Conservation (phyloP, 2,329 filamentous ascomycete species). For the Pyricularia grisea region DNA sequence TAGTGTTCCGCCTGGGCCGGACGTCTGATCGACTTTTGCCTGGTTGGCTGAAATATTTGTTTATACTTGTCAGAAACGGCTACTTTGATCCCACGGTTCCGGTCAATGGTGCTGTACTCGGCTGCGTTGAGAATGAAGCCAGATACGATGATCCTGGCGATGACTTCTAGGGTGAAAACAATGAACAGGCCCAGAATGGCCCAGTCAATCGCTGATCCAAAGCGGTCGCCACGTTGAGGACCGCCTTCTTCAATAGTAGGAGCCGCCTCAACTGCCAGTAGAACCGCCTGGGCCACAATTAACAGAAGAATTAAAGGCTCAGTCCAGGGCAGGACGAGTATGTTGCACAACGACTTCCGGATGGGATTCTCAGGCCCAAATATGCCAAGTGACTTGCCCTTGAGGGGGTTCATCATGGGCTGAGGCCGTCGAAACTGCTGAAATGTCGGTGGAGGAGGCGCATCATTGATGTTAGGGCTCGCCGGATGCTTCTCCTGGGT, state of each 20-base stretch:
- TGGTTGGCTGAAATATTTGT: slow-evolving; percentile 72
- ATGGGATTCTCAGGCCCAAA: slow-evolving; percentile 72
- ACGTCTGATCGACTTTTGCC: slow-evolving; percentile 56
- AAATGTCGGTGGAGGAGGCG: slow-evolving; percentile 5
- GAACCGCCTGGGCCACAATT: slow-evolving; percentile 78
- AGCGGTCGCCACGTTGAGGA: slow-evolving; percentile 49
- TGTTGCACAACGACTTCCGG: slow-evolving; percentile 65
- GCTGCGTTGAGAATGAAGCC: slow-evolving; percentile 84
- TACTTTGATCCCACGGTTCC: slow-evolving; percentile 62
- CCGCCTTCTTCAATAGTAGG: slow-evolving; percentile 57
- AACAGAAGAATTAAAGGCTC: slow-evolving; percentile 81
- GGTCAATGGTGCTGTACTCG: slow-evolving; percentile 87
- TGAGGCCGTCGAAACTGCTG: slow-evolving; percentile 20
- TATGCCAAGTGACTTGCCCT: slow-evolving; percentile 76
- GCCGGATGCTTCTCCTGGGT: slow-evolving; percentile 35
- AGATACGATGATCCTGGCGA: slow-evolving; percentile 81
- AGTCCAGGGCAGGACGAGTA: slow-evolving; percentile 77
- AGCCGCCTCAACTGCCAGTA: slow-evolving; percentile 79
- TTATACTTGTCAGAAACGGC: slow-evolving; percentile 69
- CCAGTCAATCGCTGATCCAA: slow-evolving; percentile 70
- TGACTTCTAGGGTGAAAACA: slow-evolving; percentile 80
- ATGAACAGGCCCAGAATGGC: slow-evolving; percentile 74
- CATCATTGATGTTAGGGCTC: slow-evolving; percentile 19
- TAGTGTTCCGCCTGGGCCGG: slow-evolving; percentile 30
- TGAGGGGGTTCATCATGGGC: slow-evolving; percentile 63